These are phyloP conservation scores for Pogostemon cablin DNA, from an alignment of 257 asterid genomes.

Conservation along the genomic window DNA sequence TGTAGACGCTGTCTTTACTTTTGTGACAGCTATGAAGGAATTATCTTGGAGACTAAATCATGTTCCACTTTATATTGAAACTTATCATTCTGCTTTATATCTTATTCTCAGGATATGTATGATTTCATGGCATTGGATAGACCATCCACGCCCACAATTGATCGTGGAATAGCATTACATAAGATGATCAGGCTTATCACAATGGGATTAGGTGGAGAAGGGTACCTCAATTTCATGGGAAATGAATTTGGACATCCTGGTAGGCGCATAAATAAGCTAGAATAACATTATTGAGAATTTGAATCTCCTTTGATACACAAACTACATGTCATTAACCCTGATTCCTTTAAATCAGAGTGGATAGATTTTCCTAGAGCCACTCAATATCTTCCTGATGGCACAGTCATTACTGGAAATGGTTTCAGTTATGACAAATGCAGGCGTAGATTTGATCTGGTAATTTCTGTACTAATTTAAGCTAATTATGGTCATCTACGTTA, in stretches of 20 bases:
- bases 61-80: slow-evolving; percentile 12
- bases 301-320: slow-evolving; percentile 8
- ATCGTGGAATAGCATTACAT: slow-evolving; percentile 98
- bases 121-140: slow-evolving; percentile 98
- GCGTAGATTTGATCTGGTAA: slow-evolving; percentile 96
- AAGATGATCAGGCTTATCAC: slow-evolving; percentile 97
- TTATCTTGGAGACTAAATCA: slow-evolving; percentile 11
- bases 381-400: slow-evolving; percentile 80
- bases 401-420: slow-evolving; percentile 69
- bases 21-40: slow-evolving; percentile 3
- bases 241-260: slow-evolving; percentile 99
- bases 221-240: slow-evolving; percentile 98
- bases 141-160: slow-evolving; percentile 85
- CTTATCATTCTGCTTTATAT: slow-evolving; percentile 29
- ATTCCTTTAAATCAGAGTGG: slow-evolving; percentile 70
- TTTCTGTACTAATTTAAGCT: slow-evolving; percentile 28
- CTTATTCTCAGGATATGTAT: slow-evolving; percentile 85
- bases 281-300: slow-evolving; percentile 10
- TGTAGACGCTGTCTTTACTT: slow-evolving; percentile 19
- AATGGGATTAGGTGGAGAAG: slow-evolving; percentile 99
- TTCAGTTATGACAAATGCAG: slow-evolving; percentile 91
- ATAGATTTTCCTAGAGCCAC: slow-evolving; percentile 96
- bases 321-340: slow-evolving; percentile 4
- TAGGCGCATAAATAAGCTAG: slow-evolving; percentile 34
- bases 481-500: not conserved